phyloP scores from a whole-genome alignment of 2,329 filamentous ascomycete species.

The Epichloe sibirici region DNA sequence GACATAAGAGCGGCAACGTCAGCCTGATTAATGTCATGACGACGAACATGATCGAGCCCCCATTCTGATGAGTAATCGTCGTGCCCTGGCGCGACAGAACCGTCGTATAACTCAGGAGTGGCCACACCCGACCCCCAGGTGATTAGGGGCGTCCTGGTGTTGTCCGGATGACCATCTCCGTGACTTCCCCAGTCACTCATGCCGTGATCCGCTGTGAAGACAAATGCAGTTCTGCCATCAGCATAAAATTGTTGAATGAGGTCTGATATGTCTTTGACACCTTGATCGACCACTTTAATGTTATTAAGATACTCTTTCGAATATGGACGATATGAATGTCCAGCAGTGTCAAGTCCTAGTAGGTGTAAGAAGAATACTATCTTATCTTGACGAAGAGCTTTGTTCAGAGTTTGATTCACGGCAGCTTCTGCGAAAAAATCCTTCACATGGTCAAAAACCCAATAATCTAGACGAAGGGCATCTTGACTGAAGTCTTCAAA shows the following conservation, averaged over 20 bases:
- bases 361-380: slow-evolving; percentile 92
- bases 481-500: slow-evolving; percentile 83
- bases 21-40: slow-evolving; percentile 87
- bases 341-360: slow-evolving; percentile 81
- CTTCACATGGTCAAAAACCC: slow-evolving; percentile 94
- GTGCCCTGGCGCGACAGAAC: slow-evolving; percentile 60
- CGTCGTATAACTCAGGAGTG: slow-evolving; percentile 48
- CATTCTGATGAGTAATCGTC: slow-evolving; percentile 88
- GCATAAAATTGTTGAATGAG: slow-evolving; percentile 77
- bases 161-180: slow-evolving; percentile 93
- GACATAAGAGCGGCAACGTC: slow-evolving; percentile 95
- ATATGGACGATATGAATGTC: slow-evolving; percentile 78
- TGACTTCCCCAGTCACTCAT: slow-evolving; percentile 99
- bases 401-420: slow-evolving; percentile 62
- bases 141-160: slow-evolving; percentile 86
- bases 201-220: slow-evolving; percentile 96
- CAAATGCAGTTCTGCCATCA: slow-evolving; percentile 77
- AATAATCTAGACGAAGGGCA: slow-evolving; percentile 70
- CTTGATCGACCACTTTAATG: slow-evolving; percentile 85
- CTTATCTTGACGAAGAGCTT: slow-evolving; percentile 67
- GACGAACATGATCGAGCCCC: slow-evolving; percentile 65
- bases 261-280: slow-evolving; percentile 71
- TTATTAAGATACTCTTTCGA: slow-evolving; percentile 93
- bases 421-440: slow-evolving; percentile 71
- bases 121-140: slow-evolving; percentile 89